These are phyloP conservation scores for Yarrowia sp. DNA, from an alignment of 805 yeast species.

Conservation along the genomic window DNA sequence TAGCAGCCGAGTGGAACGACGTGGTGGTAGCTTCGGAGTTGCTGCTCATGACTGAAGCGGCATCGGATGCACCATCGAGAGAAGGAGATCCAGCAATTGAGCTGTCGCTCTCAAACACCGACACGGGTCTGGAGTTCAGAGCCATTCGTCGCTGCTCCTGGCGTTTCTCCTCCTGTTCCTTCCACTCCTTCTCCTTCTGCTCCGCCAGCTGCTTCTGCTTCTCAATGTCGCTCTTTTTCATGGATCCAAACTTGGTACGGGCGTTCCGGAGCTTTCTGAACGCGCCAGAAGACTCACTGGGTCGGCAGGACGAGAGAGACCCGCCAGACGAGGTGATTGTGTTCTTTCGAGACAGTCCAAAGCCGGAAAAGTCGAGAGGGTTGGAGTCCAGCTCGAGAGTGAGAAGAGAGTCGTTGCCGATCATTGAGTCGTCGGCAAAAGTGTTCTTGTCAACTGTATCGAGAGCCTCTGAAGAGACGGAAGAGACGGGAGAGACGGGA, in stretches of 20 bases:
- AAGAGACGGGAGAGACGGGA: not conserved
- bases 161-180: not conserved
- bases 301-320: not conserved
- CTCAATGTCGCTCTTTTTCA: not conserved
- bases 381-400: not conserved
- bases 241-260: slow-evolving; percentile 8
- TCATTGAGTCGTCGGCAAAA: not conserved
- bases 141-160: not conserved
- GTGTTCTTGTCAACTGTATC: not conserved
- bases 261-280: slow-evolving; percentile 21
- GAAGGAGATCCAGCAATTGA: not conserved
- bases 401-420: not conserved
- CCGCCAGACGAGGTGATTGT: slow-evolving; percentile 17
- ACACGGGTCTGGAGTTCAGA: not conserved
- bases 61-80: not conserved
- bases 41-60: not conserved
- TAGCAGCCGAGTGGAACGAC: not conserved
- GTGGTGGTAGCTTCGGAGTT: not conserved
- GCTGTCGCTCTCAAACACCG: not conserved
- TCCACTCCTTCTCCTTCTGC: slow-evolving; percentile 4
- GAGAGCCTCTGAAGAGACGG: not conserved
- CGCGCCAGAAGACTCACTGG: slow-evolving; percentile 19
- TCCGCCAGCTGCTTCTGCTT: not conserved
- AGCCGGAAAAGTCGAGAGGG: slow-evolving; percentile 1
- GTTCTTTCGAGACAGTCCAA: slow-evolving; percentile 11